These are phyloP conservation scores for Polyporus tsugae DNA, from an alignment of 1,284 basidiomycete species.

Conservation along the genomic window DNA sequence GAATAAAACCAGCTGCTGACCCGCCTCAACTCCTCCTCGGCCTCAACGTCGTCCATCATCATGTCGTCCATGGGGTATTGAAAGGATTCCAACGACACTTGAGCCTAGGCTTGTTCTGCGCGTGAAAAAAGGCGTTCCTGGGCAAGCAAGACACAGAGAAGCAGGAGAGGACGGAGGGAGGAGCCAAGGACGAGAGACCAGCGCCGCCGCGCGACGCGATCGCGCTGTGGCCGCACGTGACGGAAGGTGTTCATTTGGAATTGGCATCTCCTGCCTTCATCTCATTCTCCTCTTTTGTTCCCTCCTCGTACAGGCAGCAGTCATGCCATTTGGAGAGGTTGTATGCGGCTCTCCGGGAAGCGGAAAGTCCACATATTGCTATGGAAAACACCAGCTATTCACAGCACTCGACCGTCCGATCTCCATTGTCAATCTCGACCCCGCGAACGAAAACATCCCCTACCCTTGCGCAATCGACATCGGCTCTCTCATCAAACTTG, in stretches of 20 bases:
- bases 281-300: not conserved
- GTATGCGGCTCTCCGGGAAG: constrained; percentile 94
- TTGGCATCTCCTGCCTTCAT: not conserved
- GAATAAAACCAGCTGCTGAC: constrained; percentile 14
- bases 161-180: not conserved
- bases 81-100: not conserved
- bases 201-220: not conserved
- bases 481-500: constrained; percentile 86
- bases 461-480: constrained; percentile 94
- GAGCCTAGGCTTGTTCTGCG: not conserved
- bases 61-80: constrained; percentile 5
- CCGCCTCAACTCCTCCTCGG: constrained; percentile 4
- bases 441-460: constrained; percentile 90
- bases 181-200: not conserved
- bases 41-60: constrained; percentile 16
- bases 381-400: constrained; percentile 93
- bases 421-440: constrained; percentile 94
- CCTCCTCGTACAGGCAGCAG: not conserved
- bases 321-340: constrained; percentile 86
- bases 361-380: constrained; percentile 95
- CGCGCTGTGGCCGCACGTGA: not conserved
- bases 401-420: constrained; percentile 88
- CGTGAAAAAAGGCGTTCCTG: not conserved
- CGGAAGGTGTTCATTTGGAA: too few species aligned
- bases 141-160: not conserved